These are phyloP conservation scores for Oryza australiensis DNA, from an alignment of 176 grass and related monocot species.

Conservation along the genomic window DNA sequence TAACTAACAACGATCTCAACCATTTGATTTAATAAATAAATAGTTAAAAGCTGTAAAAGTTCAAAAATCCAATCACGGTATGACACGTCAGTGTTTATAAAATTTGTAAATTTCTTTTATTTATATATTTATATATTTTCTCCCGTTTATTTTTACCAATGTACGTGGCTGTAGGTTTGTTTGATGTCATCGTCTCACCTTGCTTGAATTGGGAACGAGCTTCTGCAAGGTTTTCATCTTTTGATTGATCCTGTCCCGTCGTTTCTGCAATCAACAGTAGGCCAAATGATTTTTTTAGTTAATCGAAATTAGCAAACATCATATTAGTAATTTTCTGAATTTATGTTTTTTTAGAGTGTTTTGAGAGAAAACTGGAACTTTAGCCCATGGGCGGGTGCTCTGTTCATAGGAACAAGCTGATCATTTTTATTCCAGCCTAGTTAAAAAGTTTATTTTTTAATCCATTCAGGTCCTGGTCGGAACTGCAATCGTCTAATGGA, in stretches of 20 bases:
- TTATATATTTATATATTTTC: neutral
- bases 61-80: too few species aligned
- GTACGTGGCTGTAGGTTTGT: neutral
- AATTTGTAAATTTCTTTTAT: too few species aligned
- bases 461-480: neutral
- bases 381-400: neutral
- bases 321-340: too few species aligned
- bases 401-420: neutral
- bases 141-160: too few species aligned
- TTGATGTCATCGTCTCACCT: conserved; percentile 43
- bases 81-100: too few species aligned
- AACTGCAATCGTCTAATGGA: too few species aligned
- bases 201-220: conserved; percentile 92
- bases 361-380: too few species aligned
- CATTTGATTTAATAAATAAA: too few species aligned
- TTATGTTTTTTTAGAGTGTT: too few species aligned
- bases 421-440: neutral
- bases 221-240: conserved; percentile 92
- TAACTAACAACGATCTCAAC: too few species aligned
- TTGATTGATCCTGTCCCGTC: conserved; percentile 94
- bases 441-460: neutral
- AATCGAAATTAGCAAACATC: neutral
- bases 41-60: too few species aligned
- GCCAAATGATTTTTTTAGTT: neutral
- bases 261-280: conserved; percentile 61